These are phyloP conservation scores for Chytriomyces sp. DNA, from an alignment of 192 early-diverging fungal genomes.

Conservation along the genomic window DNA sequence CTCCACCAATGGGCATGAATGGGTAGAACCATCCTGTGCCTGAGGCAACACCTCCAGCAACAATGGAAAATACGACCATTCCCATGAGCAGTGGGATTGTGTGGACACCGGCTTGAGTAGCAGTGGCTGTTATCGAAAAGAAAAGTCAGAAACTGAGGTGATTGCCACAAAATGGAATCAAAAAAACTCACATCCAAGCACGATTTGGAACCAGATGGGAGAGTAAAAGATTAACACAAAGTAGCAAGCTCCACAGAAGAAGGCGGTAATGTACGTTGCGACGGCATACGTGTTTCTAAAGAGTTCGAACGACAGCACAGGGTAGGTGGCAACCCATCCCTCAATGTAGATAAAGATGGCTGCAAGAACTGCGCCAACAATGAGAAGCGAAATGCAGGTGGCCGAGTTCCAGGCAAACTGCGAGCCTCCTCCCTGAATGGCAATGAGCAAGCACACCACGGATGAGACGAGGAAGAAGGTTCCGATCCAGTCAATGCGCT, in stretches of 20 bases:
- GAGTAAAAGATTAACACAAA: constrained; percentile 40
- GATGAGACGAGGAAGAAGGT: constrained; percentile 7
- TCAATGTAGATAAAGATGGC: constrained; percentile 64
- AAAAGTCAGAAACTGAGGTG: too few relatives aligned
- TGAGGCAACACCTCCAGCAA: constrained; percentile 62
- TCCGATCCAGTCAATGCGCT: constrained; percentile 35
- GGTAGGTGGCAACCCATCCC: constrained; percentile 61
- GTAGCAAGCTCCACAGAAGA: constrained; percentile 34
- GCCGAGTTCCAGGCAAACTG: constrained; percentile 64
- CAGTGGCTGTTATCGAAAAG: constrained; percentile 45
- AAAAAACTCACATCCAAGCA: constrained; percentile 51
- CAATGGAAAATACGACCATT: constrained; percentile 63
- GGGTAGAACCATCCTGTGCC: constrained; percentile 63
- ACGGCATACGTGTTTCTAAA: constrained; percentile 52
- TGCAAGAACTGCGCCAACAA: constrained; percentile 53
- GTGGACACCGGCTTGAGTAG: constrained; percentile 73
- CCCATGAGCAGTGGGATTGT: constrained; percentile 70
- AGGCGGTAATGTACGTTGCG: constrained; percentile 18
- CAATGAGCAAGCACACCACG: constrained; percentile 20
- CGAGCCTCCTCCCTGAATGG: constrained; percentile 69
- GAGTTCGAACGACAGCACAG: constrained; percentile 67
- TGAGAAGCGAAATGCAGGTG: constrained; percentile 64
- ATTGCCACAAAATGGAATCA: too few relatives aligned
- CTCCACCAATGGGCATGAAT: constrained; percentile 61
- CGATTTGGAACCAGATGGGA: constrained; percentile 73